A percentile compares a stretch with the other conserved stretches of the same genome.
phyloP scores from a whole-genome alignment of 768 basidiomycete species.

The Multifurca ochricompacta region DNA sequence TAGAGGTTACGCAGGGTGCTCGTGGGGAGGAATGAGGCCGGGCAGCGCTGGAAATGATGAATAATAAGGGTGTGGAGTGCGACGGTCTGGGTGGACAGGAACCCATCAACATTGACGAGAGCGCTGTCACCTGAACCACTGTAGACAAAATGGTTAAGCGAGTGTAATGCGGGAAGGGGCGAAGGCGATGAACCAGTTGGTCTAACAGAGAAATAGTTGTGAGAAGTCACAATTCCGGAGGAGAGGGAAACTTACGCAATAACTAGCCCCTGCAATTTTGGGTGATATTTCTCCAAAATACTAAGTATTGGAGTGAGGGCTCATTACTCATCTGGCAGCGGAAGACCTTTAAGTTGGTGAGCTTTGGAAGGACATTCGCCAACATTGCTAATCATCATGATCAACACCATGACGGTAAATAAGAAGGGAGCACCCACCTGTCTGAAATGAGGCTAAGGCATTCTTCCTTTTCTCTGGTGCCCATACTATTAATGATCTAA shows the following conservation, averaged over 20 bases:
- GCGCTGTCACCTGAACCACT: slow-evolving; percentile 25
- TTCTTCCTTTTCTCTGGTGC: slow-evolving; percentile 42
- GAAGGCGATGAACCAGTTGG: background rate
- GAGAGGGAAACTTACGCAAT: slow-evolving; percentile 31
- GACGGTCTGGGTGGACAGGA: slow-evolving; percentile 27
- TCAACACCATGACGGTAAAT: background rate
- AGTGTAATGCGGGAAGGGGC: background rate
- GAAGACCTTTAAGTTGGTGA: slow-evolving; percentile 50
- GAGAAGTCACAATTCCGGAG: background rate
- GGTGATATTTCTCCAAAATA: slow-evolving; percentile 43
- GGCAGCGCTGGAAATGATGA: slow-evolving; percentile 32
- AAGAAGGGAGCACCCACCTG: slow-evolving; percentile 33
- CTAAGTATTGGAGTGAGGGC: slow-evolving; percentile 45
- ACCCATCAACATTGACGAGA: slow-evolving; percentile 39
- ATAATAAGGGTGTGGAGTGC: slow-evolving; percentile 14
- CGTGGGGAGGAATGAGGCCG: slow-evolving; percentile 43
- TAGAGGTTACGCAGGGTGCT: slow-evolving; percentile 58
- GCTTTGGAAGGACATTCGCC: slow-evolving; percentile 57
- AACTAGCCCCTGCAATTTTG: slow-evolving; percentile 30
- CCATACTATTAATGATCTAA: slow-evolving; percentile 52
- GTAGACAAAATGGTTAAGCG: slow-evolving; percentile 31
- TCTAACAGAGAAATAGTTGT: background rate
- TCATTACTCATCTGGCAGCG: slow-evolving; percentile 53
- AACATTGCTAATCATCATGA: slow-evolving; percentile 36
- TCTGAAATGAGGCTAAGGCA: slow-evolving; percentile 54